Evolutionary conservation across 371 early-diverging fungal species (phyloP), one percentile per base, ranked within the genome.

Genomic region (Mucor irregularis): DNA sequence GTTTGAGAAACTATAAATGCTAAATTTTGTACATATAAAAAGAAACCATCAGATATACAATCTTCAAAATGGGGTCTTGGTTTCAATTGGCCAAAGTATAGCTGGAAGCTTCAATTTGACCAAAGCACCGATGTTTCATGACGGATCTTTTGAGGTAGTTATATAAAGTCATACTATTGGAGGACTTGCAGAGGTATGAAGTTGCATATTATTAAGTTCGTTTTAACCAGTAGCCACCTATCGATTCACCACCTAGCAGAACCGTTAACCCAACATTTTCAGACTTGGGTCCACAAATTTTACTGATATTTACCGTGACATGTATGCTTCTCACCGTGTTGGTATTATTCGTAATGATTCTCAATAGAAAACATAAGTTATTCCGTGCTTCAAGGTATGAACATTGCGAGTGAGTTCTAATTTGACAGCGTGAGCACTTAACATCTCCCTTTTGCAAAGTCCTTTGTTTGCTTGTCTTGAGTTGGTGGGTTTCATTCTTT

Each of bases 301-400:
- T 82, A 7, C 53, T 76, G 3, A 47, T 64, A 22, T 64, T 73
- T 4, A 69, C 80, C n/a, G 58, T 54, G 2, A 49, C 59, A 2
- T 66, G 71, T 0, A 52, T 64, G 11, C 25, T 71, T 0, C 58
- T 68, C 29, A 53, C 67, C 2, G 21, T 62, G 10, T 43, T 55
- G 9, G 56, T 66, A 9, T 58, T 74, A 33, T 16, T 49, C n/a
- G 11, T 74, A 0, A 71, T 74, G 10, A 45, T 69, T 5, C 19
- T 58, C 2, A 66, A 56, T 56, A 44, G 75, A 6, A 64, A 80
- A 22, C 68, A 76, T 19, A 68, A 73, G 8, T 69, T 78, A 9
- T 80, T 82, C 37, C 78, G 78, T 34, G 80, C 82, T 5, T 81
- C 82, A 2, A 81, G 80, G 80, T 73, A 76, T n/a, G n/a, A n/a